These are phyloP conservation scores for Aechmea fasciata DNA, from an alignment of 176 grass and related monocot species.

Conservation along the genomic window DNA sequence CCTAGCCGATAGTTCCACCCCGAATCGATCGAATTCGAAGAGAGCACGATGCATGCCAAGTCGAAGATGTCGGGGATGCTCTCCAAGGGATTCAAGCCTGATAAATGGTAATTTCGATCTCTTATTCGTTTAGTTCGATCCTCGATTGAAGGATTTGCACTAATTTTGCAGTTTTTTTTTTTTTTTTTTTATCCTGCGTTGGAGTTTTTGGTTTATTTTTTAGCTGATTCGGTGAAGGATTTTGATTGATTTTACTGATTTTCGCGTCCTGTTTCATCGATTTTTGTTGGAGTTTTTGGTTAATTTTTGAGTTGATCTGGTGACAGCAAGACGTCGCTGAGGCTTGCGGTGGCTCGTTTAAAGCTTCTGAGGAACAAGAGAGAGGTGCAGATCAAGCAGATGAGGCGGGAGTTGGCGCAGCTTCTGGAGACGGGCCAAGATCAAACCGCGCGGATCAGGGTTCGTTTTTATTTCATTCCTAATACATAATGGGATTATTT, in stretches of 20 bases:
- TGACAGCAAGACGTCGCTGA: conserved; percentile 72
- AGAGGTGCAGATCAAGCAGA: conserved; percentile 49
- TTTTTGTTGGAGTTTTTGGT: not conserved
- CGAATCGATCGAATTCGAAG: conserved; percentile 1
- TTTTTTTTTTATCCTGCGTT: too few relatives aligned
- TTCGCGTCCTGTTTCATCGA: too few relatives aligned
- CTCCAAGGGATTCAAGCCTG: conserved; percentile 79
- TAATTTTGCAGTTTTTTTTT: not conserved
- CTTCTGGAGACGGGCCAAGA: conserved; percentile 78
- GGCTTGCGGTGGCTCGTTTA: conserved; percentile 76
- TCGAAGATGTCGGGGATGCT: conserved; percentile 73
- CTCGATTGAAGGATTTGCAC: not conserved
- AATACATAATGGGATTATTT: not conserved
- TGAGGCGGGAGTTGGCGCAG: conserved; percentile 64
- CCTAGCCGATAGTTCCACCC: too few relatives aligned
- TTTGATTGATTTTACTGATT: too few relatives aligned
- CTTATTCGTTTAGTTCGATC: conserved; percentile 1
- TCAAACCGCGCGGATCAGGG: conserved; percentile 78
- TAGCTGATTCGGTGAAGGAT: not conserved
- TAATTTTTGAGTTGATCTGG: conserved; percentile 6
- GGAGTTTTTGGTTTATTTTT: too few relatives aligned
- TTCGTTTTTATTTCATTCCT: conserved; percentile 5
- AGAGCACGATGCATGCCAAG: conserved; percentile 27
- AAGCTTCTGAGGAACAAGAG: conserved; percentile 87
- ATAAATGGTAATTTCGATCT: conserved; percentile 61